phyloP scores from a whole-genome alignment of 2,329 filamentous ascomycete species.

The Coniella vitis region DNA sequence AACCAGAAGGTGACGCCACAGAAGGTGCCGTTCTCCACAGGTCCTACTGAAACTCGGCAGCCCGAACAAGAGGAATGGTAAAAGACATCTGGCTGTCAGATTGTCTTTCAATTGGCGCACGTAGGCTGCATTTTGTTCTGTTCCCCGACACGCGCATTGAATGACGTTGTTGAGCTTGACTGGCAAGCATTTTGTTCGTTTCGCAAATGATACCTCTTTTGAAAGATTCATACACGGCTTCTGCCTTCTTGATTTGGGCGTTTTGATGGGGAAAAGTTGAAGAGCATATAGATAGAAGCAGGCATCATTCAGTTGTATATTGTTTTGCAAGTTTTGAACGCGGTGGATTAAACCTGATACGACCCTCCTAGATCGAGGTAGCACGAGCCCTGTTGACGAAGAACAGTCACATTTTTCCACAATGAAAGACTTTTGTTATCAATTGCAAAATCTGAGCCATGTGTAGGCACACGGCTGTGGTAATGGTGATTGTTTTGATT shows the following conservation, averaged over 20 bases:
- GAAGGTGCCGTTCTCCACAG: too few relatives aligned
- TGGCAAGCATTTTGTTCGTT: constrained; percentile 11
- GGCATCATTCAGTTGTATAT: constrained; percentile 7
- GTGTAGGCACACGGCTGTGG: too few relatives aligned
- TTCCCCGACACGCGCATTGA: constrained; percentile 7
- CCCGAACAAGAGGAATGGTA: constrained; percentile 7
- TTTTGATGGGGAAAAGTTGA: not conserved
- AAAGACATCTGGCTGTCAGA: not conserved
- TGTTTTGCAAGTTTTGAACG: constrained; percentile 1
- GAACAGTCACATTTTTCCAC: too few relatives aligned
- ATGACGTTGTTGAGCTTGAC: not conserved
- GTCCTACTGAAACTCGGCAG: not conserved
- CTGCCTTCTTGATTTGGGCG: not conserved
- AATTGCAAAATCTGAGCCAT: too few relatives aligned
- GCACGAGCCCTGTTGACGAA: not conserved
- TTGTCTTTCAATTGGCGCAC: not conserved
- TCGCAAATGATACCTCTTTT: constrained; percentile 16
- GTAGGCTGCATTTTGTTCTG: not conserved
- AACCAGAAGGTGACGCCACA: not conserved
- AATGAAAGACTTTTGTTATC: too few relatives aligned
- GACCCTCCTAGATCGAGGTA: not conserved
- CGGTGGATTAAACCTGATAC: not conserved
- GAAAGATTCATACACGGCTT: constrained; percentile 4
- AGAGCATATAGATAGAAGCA: constrained; percentile 2
- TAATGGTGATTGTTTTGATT: too few relatives aligned